A percentile compares a stretch with the other conserved stretches of the same genome.
These are phyloP conservation scores for Lachancea thermotolerans DNA, from an alignment of 805 yeast species.

Conservation along the genomic window DNA sequence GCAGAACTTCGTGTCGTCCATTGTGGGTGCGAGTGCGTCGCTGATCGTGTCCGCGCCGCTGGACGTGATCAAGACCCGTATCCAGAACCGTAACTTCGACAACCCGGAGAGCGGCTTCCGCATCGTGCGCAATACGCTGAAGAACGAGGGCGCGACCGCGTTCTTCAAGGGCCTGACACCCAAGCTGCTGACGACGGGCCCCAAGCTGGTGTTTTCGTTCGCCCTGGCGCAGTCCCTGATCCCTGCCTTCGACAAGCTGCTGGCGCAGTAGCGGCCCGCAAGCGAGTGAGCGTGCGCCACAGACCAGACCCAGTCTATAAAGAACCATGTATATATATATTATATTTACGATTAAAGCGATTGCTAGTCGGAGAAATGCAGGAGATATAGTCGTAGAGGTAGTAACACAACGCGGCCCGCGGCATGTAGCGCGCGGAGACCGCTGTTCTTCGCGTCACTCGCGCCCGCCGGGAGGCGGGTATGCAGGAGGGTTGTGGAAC, in stretches of 20 bases:
- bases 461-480: too few species aligned
- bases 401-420: too few species aligned
- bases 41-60: conserved; percentile 95
- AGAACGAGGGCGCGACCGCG: conserved; percentile 81
- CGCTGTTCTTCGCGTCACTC: too few species aligned
- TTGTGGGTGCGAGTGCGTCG: conserved; percentile 94
- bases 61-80: conserved; percentile 97
- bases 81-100: conserved; percentile 93
- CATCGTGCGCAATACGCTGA: conserved; percentile 86
- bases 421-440: too few species aligned
- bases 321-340: not conserved
- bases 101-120: conserved; percentile 92
- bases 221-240: conserved; percentile 96
- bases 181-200: conserved; percentile 94
- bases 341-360: not conserved
- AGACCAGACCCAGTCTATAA: not conserved
- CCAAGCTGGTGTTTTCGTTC: conserved; percentile 95
- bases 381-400: too few species aligned
- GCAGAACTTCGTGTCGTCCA: conserved; percentile 91
- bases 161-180: conserved; percentile 97
- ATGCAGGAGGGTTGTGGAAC: too few species aligned
- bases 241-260: conserved; percentile 83
- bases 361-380: not conserved
- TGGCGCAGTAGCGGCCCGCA: conserved; percentile 20
- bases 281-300: not conserved